A percentile compares a stretch with the other conserved stretches of the same genome.
phyloP scores from a whole-genome alignment of 306 rosid species.

The Datisca glomerata region DNA sequence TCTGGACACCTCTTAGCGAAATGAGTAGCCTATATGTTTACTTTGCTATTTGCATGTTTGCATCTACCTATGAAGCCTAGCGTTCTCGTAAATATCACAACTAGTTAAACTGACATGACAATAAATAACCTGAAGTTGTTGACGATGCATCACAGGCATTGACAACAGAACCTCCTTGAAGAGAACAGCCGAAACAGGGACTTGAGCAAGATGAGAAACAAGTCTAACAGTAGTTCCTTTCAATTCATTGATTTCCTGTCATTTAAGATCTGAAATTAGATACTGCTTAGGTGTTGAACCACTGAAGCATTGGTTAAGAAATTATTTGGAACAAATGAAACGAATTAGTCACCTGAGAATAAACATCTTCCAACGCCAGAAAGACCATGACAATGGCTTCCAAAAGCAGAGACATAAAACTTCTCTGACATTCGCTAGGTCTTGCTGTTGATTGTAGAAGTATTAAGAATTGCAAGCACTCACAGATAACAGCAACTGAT shows the following conservation, averaged over 20 bases:
- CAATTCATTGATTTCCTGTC: conserved; percentile 64
- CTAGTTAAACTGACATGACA: background rate
- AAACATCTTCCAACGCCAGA: conserved; percentile 42
- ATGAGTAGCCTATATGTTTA: too few species aligned
- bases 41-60: too few species aligned
- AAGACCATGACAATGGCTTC: conserved; percentile 66
- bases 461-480: conserved; percentile 71
- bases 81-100: background rate
- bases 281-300: background rate
- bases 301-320: background rate
- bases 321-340: background rate
- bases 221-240: conserved; percentile 59
- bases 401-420: conserved; percentile 54
- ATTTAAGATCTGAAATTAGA: background rate
- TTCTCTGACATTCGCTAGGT: conserved; percentile 49
- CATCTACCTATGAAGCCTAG: too few species aligned
- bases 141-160: conserved; percentile 78
- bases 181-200: conserved; percentile 73
- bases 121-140: conserved; percentile 71
- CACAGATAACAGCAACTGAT: conserved; percentile 49
- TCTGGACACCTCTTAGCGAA: too few species aligned
- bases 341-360: conserved; percentile 40
- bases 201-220: conserved; percentile 89
- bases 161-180: conserved; percentile 82
- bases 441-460: conserved; percentile 61